A percentile compares a stretch with the other conserved stretches of the same genome.
phyloP scores from a whole-genome alignment of 129 eudicot species.

The Centaurea solstitialis region DNA sequence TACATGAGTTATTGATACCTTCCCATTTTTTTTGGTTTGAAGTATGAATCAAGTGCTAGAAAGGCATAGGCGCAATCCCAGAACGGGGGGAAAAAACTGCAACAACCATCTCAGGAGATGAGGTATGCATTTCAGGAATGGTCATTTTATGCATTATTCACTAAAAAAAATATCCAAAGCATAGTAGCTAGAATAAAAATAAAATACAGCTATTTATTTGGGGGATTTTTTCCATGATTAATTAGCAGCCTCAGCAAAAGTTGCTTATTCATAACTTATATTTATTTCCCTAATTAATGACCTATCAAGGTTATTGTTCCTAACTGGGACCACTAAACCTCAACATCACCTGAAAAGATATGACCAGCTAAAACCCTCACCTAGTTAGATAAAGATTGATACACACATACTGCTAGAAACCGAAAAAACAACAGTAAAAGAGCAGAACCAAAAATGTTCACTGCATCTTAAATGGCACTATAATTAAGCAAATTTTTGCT shows the following conservation, averaged over 20 bases:
- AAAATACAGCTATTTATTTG: neutral
- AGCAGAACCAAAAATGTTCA: neutral
- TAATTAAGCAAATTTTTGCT: neutral
- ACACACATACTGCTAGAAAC: neutral
- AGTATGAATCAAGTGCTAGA: conserved; percentile 41
- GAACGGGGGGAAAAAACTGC: conserved; percentile 18
- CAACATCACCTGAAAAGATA: neutral
- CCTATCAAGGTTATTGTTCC: neutral
- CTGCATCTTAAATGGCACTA: neutral
- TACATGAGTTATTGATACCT: neutral
- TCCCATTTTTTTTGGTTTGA: neutral
- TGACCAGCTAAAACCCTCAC: neutral
- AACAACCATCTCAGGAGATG: conserved; percentile 20
- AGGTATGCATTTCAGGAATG: conserved; percentile 14
- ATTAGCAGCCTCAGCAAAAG: too few relatives aligned
- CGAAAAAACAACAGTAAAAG: neutral
- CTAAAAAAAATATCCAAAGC: neutral
- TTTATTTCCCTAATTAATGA: too few relatives aligned
- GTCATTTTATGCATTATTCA: neutral
- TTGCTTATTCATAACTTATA: too few relatives aligned
- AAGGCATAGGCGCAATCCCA: conserved; percentile 22
- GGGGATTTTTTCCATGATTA: too few relatives aligned
- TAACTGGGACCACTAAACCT: neutral
- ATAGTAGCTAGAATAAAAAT: neutral
- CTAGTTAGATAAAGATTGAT: neutral